Evolutionary conservation across 2,329 filamentous ascomycete genomes (phyloP).

Genomic region (Grosmannia huntii): DNA sequence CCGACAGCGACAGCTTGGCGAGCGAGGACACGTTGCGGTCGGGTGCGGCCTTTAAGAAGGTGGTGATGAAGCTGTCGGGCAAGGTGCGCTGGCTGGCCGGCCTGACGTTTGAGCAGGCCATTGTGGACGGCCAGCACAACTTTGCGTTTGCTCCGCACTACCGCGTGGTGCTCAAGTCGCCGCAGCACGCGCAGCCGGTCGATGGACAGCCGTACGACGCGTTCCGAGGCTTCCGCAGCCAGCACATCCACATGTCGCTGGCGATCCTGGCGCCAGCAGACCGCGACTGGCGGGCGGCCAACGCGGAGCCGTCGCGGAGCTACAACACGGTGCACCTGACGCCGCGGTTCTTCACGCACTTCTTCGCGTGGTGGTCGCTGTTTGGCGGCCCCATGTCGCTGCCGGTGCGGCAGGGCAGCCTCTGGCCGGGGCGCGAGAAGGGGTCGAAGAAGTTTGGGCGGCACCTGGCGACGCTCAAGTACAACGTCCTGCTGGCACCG

Average conservation of each 20-base stretch:
- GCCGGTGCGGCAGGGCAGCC: slow-evolving; percentile 77
- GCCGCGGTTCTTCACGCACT: slow-evolving; percentile 94
- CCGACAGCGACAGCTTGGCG: slow-evolving; percentile 45
- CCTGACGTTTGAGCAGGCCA: slow-evolving; percentile 79
- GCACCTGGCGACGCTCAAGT: slow-evolving; percentile 97
- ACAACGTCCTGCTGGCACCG: slow-evolving; percentile 82
- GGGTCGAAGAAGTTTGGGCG: slow-evolving; percentile 97
- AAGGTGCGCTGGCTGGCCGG: slow-evolving; percentile 90
- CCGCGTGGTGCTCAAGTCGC: slow-evolving; percentile 73
- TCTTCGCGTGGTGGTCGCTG: slow-evolving; percentile 95
- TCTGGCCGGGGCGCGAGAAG: slow-evolving; percentile 90
- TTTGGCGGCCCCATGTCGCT: slow-evolving; percentile 92
- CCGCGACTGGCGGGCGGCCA: slow-evolving; percentile 71
- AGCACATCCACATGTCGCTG: slow-evolving; percentile 92
- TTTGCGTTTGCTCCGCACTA: slow-evolving; percentile 92
- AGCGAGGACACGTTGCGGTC: slow-evolving; percentile 54
- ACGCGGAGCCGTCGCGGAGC: slow-evolving; percentile 65
- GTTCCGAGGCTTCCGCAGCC: slow-evolving; percentile 90
- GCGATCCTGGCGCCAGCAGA: slow-evolving; percentile 78
- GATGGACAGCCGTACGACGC: slow-evolving; percentile 61
- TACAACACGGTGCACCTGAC: slow-evolving; percentile 96
- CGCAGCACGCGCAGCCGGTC: slow-evolving; percentile 53
- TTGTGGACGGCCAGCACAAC: slow-evolving; percentile 53
- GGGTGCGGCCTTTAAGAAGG: slow-evolving; percentile 88
- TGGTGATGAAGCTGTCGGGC: slow-evolving; percentile 95